phyloP scores from a whole-genome alignment of 1,139 yeast species.

The Kodamaea arcana region DNA sequence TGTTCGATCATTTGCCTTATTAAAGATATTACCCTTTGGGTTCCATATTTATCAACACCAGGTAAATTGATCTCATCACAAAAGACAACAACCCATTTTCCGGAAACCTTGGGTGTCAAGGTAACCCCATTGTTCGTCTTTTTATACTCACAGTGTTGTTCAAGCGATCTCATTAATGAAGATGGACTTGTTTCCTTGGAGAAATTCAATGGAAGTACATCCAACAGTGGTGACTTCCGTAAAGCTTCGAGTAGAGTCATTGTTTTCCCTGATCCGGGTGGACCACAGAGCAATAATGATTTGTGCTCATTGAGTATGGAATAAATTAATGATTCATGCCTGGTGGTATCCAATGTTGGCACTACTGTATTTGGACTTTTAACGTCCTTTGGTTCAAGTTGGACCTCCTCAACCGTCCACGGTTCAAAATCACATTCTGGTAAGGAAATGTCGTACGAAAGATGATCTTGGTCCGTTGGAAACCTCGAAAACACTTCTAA shows the following conservation, averaged over 20 bases:
- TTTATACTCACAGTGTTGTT: slow-evolving; percentile 66
- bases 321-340: slow-evolving; percentile 61
- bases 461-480: slow-evolving; percentile 8
- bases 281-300: slow-evolving; percentile 82
- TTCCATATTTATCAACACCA: slow-evolving; percentile 64
- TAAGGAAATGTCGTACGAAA: slow-evolving; percentile 47
- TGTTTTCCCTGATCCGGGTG: slow-evolving; percentile 97
- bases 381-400: slow-evolving; percentile 63
- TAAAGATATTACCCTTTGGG: slow-evolving; percentile 72
- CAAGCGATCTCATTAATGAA: slow-evolving; percentile 60
- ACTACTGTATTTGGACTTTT: slow-evolving; percentile 61
- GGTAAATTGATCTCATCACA: slow-evolving; percentile 94
- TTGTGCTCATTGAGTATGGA: slow-evolving; percentile 54
- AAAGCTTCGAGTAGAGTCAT: slow-evolving; percentile 79
- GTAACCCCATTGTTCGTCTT: slow-evolving; percentile 48
- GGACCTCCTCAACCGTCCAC: slow-evolving; percentile 46
- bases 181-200: slow-evolving; percentile 76
- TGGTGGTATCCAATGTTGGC: slow-evolving; percentile 74
- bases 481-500: slow-evolving; percentile 15
- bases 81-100: slow-evolving; percentile 77
- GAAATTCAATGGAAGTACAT: slow-evolving; percentile 69
- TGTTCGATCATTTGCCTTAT: slow-evolving; percentile 73
- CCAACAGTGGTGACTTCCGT: slow-evolving; percentile 53
- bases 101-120: slow-evolving; percentile 58
- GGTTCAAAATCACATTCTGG: slow-evolving; percentile 50